phyloP scores from a whole-genome alignment of 768 basidiomycete genomes.

The Rhodotorula kratochvilovae region DNA sequence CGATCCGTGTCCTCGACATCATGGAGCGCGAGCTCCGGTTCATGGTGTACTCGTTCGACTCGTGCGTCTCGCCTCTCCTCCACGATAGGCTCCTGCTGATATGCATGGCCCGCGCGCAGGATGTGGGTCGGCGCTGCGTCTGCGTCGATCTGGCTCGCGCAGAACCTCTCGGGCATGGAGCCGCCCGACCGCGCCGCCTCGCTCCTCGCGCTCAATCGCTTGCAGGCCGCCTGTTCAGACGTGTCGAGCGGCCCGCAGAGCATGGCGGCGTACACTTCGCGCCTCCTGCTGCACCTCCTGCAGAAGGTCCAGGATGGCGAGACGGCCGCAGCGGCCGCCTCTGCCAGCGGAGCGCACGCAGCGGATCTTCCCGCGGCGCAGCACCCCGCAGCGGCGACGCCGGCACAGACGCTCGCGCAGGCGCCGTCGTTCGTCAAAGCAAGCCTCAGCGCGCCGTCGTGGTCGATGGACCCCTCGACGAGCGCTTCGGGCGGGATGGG shows the following conservation, averaged over 20 bases:
- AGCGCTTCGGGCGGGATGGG: background rate
- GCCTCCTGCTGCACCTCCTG: constrained; percentile 15
- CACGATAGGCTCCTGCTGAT: background rate
- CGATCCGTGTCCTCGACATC: constrained; percentile 6
- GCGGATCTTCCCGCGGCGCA: background rate
- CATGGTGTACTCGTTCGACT: constrained; percentile 17
- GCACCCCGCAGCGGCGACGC: background rate
- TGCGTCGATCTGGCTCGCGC: constrained; percentile 15
- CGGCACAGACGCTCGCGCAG: background rate
- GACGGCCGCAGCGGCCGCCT: background rate
- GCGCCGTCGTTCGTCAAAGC: background rate
- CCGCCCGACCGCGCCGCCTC: background rate
- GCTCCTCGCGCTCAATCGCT: background rate
- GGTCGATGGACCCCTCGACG: background rate
- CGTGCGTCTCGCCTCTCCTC: background rate
- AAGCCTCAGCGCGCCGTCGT: constrained; percentile 7
- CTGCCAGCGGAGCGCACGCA: background rate
- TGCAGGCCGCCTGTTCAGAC: background rate
- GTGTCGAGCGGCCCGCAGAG: background rate
- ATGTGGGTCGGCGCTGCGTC: constrained; percentile 20
- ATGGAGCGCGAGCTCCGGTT: constrained; percentile 2
- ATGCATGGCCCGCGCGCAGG: background rate
- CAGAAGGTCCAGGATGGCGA: background rate
- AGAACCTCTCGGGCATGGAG: constrained; percentile 10
- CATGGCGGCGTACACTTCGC: constrained; percentile 6